Conservation (phyloP, 2,329 filamentous ascomycete genomes). For the Zelopaecilomyces penicillatus region DNA sequence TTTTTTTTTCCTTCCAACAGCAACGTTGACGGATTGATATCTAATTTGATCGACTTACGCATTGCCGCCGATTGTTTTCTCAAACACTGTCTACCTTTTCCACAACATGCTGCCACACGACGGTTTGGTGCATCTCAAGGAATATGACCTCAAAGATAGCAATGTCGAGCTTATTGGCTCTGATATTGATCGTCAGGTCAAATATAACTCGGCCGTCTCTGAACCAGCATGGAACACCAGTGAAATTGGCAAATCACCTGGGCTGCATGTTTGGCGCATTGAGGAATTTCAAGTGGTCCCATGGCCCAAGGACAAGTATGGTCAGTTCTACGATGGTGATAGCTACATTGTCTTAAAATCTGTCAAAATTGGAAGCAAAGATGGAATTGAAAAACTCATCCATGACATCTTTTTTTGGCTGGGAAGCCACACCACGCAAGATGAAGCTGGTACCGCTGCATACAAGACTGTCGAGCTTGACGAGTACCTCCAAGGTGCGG, state of each 20-base stretch:
- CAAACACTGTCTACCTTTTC: not conserved
- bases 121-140: slow-evolving; percentile 52
- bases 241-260: slow-evolving; percentile 41
- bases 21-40: too few species aligned
- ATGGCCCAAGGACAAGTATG: slow-evolving; percentile 48
- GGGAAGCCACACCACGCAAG: slow-evolving; percentile 55
- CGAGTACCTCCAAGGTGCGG: slow-evolving; percentile 53
- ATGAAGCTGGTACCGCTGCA: slow-evolving; percentile 60
- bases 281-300: slow-evolving; percentile 57
- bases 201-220: slow-evolving; percentile 55
- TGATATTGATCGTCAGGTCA: slow-evolving; percentile 58
- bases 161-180: slow-evolving; percentile 59
- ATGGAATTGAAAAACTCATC: slow-evolving; percentile 36
- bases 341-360: slow-evolving; percentile 59
- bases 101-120: slow-evolving; percentile 50
- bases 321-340: slow-evolving; percentile 59
- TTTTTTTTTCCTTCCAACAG: too few species aligned
- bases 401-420: slow-evolving; percentile 68
- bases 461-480: slow-evolving; percentile 66
- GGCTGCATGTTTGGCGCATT: slow-evolving; percentile 57
- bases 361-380: slow-evolving; percentile 40
- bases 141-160: slow-evolving; percentile 60
- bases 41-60: too few species aligned
- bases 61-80: too few species aligned
- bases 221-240: slow-evolving; percentile 62